Base-by-base conservation (phyloP, 2,329 filamentous ascomycete species). In the Onygenales sp. region DNA sequence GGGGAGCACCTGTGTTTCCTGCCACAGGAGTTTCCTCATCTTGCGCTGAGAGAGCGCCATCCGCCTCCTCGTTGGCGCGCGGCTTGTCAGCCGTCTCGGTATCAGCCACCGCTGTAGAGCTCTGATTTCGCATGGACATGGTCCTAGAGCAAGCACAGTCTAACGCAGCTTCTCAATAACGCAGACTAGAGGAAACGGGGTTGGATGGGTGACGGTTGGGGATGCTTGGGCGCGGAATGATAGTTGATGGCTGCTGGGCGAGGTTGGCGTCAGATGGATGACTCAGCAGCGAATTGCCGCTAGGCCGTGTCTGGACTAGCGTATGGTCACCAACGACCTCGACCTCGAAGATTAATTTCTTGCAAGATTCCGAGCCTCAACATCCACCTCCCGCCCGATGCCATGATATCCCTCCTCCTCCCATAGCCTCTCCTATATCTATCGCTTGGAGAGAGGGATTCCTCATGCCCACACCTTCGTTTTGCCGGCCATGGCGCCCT, bases 401-500 rank as follows among this genome's bases (percentile, higher is more conserved):
- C 6, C 5, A 49, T 49, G 46, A 36, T 27, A 27, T 27, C 21
- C 36, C 47, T 3, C 36, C 10, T 40, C 40, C 21, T 8, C 47
- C 36, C 39, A 39, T 40, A 31, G 34, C 21, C 27, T 49, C 17
- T 3, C 17, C 21, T n/a, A 7, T 36, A 32, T 6, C 13, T 39
- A 42, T 32, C 40, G 8, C 7, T 17, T 2, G 14, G 34, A 49
- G 34, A 27, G 21, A 27, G 21, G 21, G 36, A 31, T 13, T 32
- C 17, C 21, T 32, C 27, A 49, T 49, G 47, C 36, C 17, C 10
- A 32, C 21, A 10, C 36, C 36, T 40, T 31, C 34, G 14, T 14
- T 49, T 14, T 49, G 47, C 47, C 47, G 47, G 21, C 36, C 17
- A 49, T 49, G 47, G 47, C 47, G 39, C 14, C 47, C 36, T 13